Base-by-base conservation (phyloP, 441 rosid species). In the Sinapis alba region DNA sequence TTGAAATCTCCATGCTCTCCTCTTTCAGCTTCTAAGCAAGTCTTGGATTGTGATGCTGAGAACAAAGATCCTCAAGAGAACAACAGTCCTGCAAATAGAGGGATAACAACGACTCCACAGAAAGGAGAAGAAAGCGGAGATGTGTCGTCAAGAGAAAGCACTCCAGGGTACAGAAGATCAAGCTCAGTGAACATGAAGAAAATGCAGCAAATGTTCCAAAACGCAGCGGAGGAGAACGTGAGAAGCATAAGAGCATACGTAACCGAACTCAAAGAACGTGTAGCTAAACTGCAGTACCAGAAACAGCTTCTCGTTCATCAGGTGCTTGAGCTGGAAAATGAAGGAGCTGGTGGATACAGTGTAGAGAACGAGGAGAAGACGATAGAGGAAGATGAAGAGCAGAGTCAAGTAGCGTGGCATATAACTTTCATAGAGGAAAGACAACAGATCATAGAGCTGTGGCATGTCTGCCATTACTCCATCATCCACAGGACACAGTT, bases 221-320 rank as follows among this genome's bases (percentile, higher is more conserved):
- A 86, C 85, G 99, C 99, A 30, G 98, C 99, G n/a, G 98, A 96
- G 83, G 99, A 96, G 87, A 96, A 96, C 71, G 98, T 96, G 65
- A 85, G 99, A 85, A 93, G 91, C 87, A 96, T 96, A 75, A 80
- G 96, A 82, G 83, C 97, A 23, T 96, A 96, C 70, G 98, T 96
- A 19, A 96, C 98, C 0, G 97, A 93, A 78, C 84, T 96, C 78
- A 96, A 96, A 83, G 98, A 96, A 80, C 98, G 97, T 19, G 97
- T 96, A 56, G 99, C 98, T 2, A 96, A 96, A 68, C 82, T 96
- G 75, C 99, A 96, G 82, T 96, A 96, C 83, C 98, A 96, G 83
- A 96, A 96, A 85, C 99, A 96, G 80, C 91, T 93, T 20, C 98
- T 96, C 76, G 99, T 96, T 85, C 89, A 97, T 83, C 99, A 95